These are phyloP conservation scores for Dendryphion nanum DNA, from an alignment of 2,329 filamentous ascomycete genomes.

Conservation along the genomic window DNA sequence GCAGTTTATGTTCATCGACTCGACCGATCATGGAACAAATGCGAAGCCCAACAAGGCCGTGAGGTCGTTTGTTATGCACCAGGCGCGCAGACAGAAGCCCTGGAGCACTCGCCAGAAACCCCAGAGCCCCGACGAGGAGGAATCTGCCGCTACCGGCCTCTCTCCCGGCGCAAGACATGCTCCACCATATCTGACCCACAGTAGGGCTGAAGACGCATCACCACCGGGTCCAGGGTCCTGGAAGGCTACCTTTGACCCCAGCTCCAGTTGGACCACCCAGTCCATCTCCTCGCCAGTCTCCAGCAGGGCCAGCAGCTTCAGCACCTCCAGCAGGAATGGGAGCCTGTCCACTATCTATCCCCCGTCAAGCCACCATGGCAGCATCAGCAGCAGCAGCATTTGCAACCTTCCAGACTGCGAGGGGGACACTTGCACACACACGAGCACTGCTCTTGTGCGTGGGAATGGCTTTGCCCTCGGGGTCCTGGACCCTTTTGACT, in stretches of 20 bases:
- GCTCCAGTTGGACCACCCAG: slow-evolving; percentile 2
- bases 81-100: slow-evolving; percentile 26
- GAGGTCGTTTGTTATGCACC: slow-evolving; percentile 38
- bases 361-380: slow-evolving; percentile 8
- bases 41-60: slow-evolving; percentile 32
- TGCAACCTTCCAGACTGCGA: slow-evolving; percentile 12
- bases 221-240: not conserved
- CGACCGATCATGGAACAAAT: slow-evolving; percentile 25
- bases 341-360: not conserved
- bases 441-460: slow-evolving; percentile 5
- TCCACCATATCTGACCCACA: slow-evolving; percentile 4
- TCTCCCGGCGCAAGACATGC: too few relatives aligned
- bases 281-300: slow-evolving; percentile 3
- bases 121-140: slow-evolving; percentile 6
- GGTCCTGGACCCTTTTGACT: slow-evolving; percentile 20
- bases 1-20: slow-evolving; percentile 38
- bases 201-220: slow-evolving; percentile 3
- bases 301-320: slow-evolving; percentile 12
- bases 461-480: slow-evolving; percentile 13
- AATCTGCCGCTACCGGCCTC: not conserved
- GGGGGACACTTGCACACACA: slow-evolving; percentile 11
- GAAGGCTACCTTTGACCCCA: slow-evolving; percentile 5
- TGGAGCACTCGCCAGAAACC: slow-evolving; percentile 32
- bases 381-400: too few relatives aligned
- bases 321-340: slow-evolving; percentile 1